Evolutionary conservation across 495 filamentous ascomycete species (phyloP).

Genomic region (Penicillium silybi): DNA sequence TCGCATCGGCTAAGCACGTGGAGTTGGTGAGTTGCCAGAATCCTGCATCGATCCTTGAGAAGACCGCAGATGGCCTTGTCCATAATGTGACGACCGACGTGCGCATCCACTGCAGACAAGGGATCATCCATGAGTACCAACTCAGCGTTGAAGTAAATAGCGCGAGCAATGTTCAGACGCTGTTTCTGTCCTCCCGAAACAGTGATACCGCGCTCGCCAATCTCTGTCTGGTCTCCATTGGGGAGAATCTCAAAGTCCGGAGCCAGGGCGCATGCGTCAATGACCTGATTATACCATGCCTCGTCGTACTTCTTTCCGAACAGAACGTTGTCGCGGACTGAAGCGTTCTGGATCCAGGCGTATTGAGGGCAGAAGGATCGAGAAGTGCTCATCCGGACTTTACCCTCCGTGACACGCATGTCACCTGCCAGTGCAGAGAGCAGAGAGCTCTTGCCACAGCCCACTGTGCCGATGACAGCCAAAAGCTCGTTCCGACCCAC

Average conservation of each 20-base stretch:
- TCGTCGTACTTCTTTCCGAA: slow-evolving; percentile 68
- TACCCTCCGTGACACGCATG: slow-evolving; percentile 78
- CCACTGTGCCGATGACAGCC: slow-evolving; percentile 88
- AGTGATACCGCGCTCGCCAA: slow-evolving; percentile 61
- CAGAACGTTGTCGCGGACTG: slow-evolving; percentile 81
- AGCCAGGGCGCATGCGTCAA: slow-evolving; percentile 54
- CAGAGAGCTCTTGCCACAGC: slow-evolving; percentile 87
- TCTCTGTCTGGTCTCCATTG: slow-evolving; percentile 52
- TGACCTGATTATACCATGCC: slow-evolving; percentile 52
- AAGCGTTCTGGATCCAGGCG: slow-evolving; percentile 94
- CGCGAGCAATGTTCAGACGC: slow-evolving; percentile 71
- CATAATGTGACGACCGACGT: slow-evolving; percentile 92
- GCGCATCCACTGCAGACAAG: slow-evolving; percentile 77
- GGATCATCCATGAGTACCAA: slow-evolving; percentile 84
- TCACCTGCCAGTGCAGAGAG: slow-evolving; percentile 89
- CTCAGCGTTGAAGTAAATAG: slow-evolving; percentile 80
- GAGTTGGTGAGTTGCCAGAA: slow-evolving; percentile 91
- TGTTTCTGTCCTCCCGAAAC: slow-evolving; percentile 67
- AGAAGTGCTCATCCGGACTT: slow-evolving; percentile 68
- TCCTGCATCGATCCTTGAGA: slow-evolving; percentile 80
- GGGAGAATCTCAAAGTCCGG: slow-evolving; percentile 55
- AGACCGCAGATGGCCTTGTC: slow-evolving; percentile 91
- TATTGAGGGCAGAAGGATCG: slow-evolving; percentile 93
- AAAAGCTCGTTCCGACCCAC: slow-evolving; percentile 79
- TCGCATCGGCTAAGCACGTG: slow-evolving; percentile 90